Evolutionary conservation across 495 filamentous ascomycete species (phyloP).

Genomic region (Penicillium samsonianum): DNA sequence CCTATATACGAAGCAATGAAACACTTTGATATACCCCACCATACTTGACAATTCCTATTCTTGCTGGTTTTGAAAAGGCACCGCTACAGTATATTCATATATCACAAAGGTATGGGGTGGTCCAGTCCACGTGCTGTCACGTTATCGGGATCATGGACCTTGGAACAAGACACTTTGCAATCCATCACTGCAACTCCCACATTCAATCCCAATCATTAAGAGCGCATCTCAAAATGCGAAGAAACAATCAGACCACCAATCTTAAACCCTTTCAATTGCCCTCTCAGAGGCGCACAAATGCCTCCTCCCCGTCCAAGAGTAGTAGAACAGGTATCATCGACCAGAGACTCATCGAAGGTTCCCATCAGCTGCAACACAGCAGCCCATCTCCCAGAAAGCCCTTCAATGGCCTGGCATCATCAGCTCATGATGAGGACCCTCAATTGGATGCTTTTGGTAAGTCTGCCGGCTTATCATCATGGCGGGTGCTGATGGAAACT

Average conservation of each 20-base stretch:
- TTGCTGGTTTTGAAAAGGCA: neutral
- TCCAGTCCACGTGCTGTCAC: slow-evolving; percentile 31
- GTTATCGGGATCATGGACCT: neutral
- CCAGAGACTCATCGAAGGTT: slow-evolving; percentile 31
- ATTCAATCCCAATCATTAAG: neutral
- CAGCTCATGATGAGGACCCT: slow-evolving; percentile 25
- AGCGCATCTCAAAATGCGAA: slow-evolving; percentile 17
- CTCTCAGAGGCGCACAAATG: slow-evolving; percentile 14
- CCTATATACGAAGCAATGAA: slow-evolving; percentile 38
- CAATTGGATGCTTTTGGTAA: slow-evolving; percentile 55
- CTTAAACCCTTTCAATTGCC: slow-evolving; percentile 14
- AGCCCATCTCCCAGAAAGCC: slow-evolving; percentile 7
- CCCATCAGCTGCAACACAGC: slow-evolving; percentile 19
- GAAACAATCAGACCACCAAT: neutral
- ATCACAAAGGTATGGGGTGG: slow-evolving; percentile 1
- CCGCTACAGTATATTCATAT: neutral
- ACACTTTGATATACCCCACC: slow-evolving; percentile 20
- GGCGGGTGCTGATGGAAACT: neutral
- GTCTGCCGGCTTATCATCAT: slow-evolving; percentile 2
- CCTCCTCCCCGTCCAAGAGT: slow-evolving; percentile 15
- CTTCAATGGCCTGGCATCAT: neutral
- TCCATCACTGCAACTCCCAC: neutral
- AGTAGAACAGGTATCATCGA: slow-evolving; percentile 24
- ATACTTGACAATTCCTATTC: neutral
- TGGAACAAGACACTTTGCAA: neutral